Conservation (phyloP, 2,329 filamentous ascomycete species). For the Ophiostoma pallidulum region DNA sequence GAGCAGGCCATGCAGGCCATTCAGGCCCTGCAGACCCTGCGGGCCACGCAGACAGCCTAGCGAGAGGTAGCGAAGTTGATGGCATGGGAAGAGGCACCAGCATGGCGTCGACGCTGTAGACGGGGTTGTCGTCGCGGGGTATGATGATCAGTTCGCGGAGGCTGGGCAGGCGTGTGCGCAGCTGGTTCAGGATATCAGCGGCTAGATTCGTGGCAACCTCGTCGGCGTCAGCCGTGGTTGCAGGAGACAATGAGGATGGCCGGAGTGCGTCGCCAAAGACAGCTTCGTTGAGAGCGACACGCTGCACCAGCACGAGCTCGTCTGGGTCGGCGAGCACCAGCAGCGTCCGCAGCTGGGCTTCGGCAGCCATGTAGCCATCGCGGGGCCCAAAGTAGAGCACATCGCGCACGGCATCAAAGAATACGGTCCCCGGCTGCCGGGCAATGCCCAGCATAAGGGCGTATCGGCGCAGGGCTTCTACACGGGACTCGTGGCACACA, state of each 20-base stretch:
- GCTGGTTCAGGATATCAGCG: conserved; percentile 30
- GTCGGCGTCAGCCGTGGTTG: background rate
- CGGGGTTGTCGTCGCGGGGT: conserved; percentile 29
- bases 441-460: conserved; percentile 33
- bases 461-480: conserved; percentile 34
- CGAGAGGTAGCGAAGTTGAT: conserved; percentile 10
- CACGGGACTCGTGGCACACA: conserved; percentile 36
- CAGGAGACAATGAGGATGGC: background rate
- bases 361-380: conserved; percentile 35
- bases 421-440: conserved; percentile 31
- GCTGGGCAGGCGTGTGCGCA: conserved; percentile 29
- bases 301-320: conserved; percentile 32
- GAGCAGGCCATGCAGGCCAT: too few relatives aligned
- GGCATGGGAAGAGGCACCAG: conserved; percentile 16
- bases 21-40: too few relatives aligned
- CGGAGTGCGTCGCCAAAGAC: conserved; percentile 24
- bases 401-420: conserved; percentile 33
- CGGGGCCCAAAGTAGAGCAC: conserved; percentile 40
- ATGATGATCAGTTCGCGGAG: conserved; percentile 37
- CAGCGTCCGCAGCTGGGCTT: conserved; percentile 35
- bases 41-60: conserved; percentile 13
- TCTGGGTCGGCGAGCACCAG: conserved; percentile 32
- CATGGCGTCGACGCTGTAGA: conserved; percentile 22
- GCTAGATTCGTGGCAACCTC: conserved; percentile 30
- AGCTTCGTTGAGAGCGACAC: conserved; percentile 36